These are phyloP conservation scores for Diddensiella santjacobensis DNA, from an alignment of 805 yeast genomes.

Conservation along the genomic window DNA sequence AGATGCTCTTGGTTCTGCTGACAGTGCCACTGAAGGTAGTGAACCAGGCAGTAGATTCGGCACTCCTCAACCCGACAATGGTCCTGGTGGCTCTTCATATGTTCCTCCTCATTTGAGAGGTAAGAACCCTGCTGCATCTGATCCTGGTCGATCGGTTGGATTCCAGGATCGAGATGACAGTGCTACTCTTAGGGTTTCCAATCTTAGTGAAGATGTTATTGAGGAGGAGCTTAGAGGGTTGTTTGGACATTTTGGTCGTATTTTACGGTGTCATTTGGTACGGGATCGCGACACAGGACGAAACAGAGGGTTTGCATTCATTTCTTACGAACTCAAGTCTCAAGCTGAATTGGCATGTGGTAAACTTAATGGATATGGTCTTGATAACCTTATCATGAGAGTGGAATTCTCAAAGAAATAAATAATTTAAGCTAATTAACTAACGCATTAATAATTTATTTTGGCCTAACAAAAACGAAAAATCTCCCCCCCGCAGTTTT, in stretches of 20 bases:
- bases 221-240: constrained; percentile 75
- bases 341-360: constrained; percentile 77
- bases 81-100: constrained; percentile 37
- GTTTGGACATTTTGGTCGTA: constrained; percentile 66
- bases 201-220: constrained; percentile 78
- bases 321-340: constrained; percentile 56
- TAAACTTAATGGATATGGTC: constrained; percentile 82
- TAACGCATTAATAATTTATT: constrained; percentile 3
- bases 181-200: constrained; percentile 84
- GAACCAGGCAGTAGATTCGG: constrained; percentile 31
- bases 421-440: background rate
- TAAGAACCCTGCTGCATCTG: constrained; percentile 38
- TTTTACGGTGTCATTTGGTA: constrained; percentile 75
- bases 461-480: too few species aligned
- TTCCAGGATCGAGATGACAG: constrained; percentile 71
- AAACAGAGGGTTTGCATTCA: constrained; percentile 94
- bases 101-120: constrained; percentile 62
- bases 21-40: constrained; percentile 36
- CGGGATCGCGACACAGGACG: constrained; percentile 91
- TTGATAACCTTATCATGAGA: constrained; percentile 74
- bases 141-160: constrained; percentile 42
- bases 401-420: constrained; percentile 39
- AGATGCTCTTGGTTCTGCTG: constrained; percentile 66
- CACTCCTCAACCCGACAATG: constrained; percentile 38
- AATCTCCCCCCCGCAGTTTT: too few species aligned